Conservation (phyloP, 2,329 filamentous ascomycete species). For the Trichoderma guizhouense region DNA sequence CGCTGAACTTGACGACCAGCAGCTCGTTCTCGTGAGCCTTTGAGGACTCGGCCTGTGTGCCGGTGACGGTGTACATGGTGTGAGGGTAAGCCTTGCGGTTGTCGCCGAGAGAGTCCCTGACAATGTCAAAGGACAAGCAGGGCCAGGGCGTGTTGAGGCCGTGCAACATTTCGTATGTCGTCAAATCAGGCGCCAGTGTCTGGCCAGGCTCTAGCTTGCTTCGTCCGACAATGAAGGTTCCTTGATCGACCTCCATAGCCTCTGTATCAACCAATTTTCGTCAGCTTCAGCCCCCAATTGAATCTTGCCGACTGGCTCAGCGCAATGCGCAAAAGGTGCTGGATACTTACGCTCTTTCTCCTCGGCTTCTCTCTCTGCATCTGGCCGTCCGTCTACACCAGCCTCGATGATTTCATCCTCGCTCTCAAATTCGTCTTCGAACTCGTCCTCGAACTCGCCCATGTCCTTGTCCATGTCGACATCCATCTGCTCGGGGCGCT, state of each 20-base stretch:
- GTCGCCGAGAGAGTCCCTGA: conserved; percentile 82
- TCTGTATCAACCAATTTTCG: conserved; percentile 38
- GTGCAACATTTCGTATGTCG: conserved; percentile 98
- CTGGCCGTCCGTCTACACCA: conserved; percentile 86
- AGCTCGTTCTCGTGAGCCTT: conserved; percentile 84
- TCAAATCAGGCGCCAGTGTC: conserved; percentile 83
- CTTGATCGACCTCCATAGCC: conserved; percentile 90
- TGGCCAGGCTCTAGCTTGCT: conserved; percentile 89
- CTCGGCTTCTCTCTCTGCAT: conserved; percentile 88
- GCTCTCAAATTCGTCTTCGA: conserved; percentile 86
- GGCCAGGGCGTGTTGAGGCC: conserved; percentile 93
- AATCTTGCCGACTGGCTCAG: background rate
- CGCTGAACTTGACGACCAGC: conserved; percentile 94
- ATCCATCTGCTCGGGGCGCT: conserved; percentile 62
- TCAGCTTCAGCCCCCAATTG: background rate
- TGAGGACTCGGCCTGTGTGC: conserved; percentile 80
- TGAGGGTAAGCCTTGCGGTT: conserved; percentile 90
- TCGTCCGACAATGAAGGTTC: conserved; percentile 92
- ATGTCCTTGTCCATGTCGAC: conserved; percentile 61
- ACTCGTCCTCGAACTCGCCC: conserved; percentile 92
- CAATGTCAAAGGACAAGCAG: conserved; percentile 91
- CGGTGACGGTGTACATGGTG: conserved; percentile 90
- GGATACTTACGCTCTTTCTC: conserved; percentile 60
- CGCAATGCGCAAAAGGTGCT: background rate
- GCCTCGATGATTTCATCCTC: conserved; percentile 90